Conservation (phyloP, 805 yeast species). For the Wickerhamomyces silvicola region DNA sequence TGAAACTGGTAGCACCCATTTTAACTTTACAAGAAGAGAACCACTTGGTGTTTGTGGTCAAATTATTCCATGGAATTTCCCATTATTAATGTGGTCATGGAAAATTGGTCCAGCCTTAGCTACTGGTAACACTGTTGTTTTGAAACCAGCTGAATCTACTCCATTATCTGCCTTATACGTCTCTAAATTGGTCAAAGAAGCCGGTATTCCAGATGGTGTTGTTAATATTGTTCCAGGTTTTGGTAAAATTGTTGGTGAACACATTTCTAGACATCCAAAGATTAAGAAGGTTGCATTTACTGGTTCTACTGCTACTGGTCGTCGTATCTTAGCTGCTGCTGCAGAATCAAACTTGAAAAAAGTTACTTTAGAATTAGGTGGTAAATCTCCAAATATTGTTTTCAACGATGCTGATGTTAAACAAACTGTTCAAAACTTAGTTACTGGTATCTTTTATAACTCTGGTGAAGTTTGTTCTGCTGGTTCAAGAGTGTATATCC, state of each 20-base stretch:
- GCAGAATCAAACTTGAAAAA: slow-evolving; percentile 80
- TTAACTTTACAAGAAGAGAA: slow-evolving; percentile 65
- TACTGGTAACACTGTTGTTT: slow-evolving; percentile 77
- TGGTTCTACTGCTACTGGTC: slow-evolving; percentile 86
- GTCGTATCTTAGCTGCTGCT: slow-evolving; percentile 71
- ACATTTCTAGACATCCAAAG: slow-evolving; percentile 60
- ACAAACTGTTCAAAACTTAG: slow-evolving; percentile 67
- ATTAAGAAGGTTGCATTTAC: slow-evolving; percentile 82
- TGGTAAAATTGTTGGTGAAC: slow-evolving; percentile 70
- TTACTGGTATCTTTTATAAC: slow-evolving; percentile 83
- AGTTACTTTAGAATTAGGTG: slow-evolving; percentile 92
- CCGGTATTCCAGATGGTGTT: slow-evolving; percentile 81
- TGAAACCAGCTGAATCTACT: slow-evolving; percentile 85
- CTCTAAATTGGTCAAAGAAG: slow-evolving; percentile 57
- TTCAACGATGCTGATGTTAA: slow-evolving; percentile 81
- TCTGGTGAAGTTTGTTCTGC: slow-evolving; percentile 97
- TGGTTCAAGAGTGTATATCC: slow-evolving; percentile 86
- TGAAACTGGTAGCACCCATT: slow-evolving; percentile 58
- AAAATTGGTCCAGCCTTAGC: slow-evolving; percentile 82
- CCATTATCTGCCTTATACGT: slow-evolving; percentile 75
- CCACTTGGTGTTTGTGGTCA: slow-evolving; percentile 88
- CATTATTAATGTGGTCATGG: slow-evolving; percentile 83
- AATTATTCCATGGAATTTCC: slow-evolving; percentile 92
- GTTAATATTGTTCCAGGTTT: slow-evolving; percentile 75
- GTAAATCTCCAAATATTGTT: slow-evolving; percentile 89